These are phyloP conservation scores for Colletotrichum sp. DNA, from an alignment of 2,329 filamentous ascomycete genomes.

Conservation along the genomic window DNA sequence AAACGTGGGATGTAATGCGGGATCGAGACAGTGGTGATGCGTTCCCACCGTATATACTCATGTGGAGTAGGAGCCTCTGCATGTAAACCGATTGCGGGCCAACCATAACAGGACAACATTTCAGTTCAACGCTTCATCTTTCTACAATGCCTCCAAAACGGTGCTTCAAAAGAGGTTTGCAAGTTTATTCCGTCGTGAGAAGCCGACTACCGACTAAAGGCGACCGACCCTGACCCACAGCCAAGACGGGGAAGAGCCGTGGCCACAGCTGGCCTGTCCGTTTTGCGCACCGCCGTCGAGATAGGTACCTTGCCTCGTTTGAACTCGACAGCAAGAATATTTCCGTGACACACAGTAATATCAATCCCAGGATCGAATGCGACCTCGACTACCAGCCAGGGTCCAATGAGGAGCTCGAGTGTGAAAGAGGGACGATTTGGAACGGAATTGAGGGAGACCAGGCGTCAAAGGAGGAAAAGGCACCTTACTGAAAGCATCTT, in stretches of 20 bases:
- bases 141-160: background rate
- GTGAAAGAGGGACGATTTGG: background rate
- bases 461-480: background rate
- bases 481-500: slow-evolving; percentile 2
- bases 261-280: background rate
- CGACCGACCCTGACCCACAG: background rate
- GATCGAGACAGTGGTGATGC: background rate
- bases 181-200: background rate
- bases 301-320: background rate
- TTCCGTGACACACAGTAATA: slow-evolving; percentile 11
- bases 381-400: background rate
- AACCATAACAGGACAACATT: background rate
- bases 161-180: background rate
- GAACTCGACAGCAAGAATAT: background rate
- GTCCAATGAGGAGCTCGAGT: background rate
- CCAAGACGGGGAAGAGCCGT: slow-evolving; percentile 6
- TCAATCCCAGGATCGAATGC: background rate
- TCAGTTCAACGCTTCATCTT: background rate
- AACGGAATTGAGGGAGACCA: background rate
- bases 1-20: slow-evolving; percentile 5
- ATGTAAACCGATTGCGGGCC: background rate
- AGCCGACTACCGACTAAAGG: background rate
- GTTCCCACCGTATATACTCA: background rate
- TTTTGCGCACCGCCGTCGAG: background rate
- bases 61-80: background rate